Base-by-base conservation (phyloP, 257 asterid genomes). In the Gardenia jasminoides region DNA sequence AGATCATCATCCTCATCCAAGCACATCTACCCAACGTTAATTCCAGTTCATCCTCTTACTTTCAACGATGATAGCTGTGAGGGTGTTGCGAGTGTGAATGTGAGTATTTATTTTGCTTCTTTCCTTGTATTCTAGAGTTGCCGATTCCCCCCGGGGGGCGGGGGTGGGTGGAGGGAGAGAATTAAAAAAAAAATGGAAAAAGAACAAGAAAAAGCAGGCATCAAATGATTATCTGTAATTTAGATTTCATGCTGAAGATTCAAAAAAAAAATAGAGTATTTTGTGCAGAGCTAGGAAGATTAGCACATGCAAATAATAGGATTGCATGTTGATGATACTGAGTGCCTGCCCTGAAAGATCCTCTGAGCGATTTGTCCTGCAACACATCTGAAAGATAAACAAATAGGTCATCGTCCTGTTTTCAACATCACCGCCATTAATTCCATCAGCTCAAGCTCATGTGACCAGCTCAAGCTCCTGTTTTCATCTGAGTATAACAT, bases 381-480 rank as follows among this genome's bases (percentile, higher is more conserved):
- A 67, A 36, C n/a, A n/a, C 73, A 58, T 82, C 72, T 78, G 61
- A 77, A 56, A 26, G 24, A 71, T 54, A 26, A 76, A 54, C 6
- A 58, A 56, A 68, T n/a, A 16, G 4, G 22, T 67, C 48, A 17
- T 24, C 65, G 22, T 77, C 78, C 33, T 70, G 71, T 70, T 43
- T 10, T 43, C 39, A 46, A 33, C 43, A 7, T n/a, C 43, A 41
- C 70, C 70, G 41, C 41, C 70, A 80, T 66, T 80, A 59, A 7
- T 74, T 54, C 64, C 71, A 4, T 47, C 28, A 41, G 16, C 22
- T 62, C 7, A 64, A 31, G 50, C 72, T 79, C 80, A 68, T 75
- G 77, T 75, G 83, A 80, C 80, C 82, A 79, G 69, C 76, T 79
- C 59, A n/a, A n/a, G n/a, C n/a, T n/a, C n/a, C n/a, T n/a, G n/a